Evolutionary conservation across 192 early-diverging fungal genomes (phyloP).

Genomic region (Coemansia sp.): DNA sequence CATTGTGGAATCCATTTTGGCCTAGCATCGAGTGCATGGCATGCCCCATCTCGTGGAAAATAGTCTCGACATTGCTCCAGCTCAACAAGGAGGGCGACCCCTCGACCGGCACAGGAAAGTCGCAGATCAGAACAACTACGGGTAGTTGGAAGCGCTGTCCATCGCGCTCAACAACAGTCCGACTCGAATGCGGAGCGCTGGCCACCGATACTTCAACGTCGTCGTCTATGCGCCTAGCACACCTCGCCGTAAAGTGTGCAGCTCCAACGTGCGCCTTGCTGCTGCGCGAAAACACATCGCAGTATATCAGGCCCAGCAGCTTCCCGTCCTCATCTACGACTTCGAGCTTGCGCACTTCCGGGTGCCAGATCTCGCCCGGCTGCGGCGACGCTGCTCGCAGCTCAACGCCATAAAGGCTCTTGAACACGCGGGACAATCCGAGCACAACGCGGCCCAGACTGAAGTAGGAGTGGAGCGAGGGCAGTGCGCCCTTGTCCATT

Average conservation of each 20-base stretch:
- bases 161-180: constrained; percentile 48
- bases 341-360: constrained; percentile 85
- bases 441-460: constrained; percentile 86
- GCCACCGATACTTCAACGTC: constrained; percentile 50
- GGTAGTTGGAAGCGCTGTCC: constrained; percentile 64
- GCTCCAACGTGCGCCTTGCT: constrained; percentile 77
- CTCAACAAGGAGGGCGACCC: constrained; percentile 64
- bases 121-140: constrained; percentile 71
- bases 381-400: constrained; percentile 66
- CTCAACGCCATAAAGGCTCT: constrained; percentile 81
- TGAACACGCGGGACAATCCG: constrained; percentile 83
- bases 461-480: constrained; percentile 70
- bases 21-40: constrained; percentile 98
- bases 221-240: constrained; percentile 82
- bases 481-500: constrained; percentile 38
- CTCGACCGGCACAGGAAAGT: constrained; percentile 56
- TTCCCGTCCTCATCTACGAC: constrained; percentile 86
- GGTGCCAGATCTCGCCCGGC: constrained; percentile 89
- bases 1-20: constrained; percentile 93
- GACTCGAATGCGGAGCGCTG: constrained; percentile 19
- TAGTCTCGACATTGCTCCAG: constrained; percentile 86
- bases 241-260: constrained; percentile 94
- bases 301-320: constrained; percentile 90
- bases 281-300: constrained; percentile 81
- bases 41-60: constrained; percentile 99